These are phyloP conservation scores for Penicillium antarcticum DNA, from an alignment of 495 filamentous ascomycete species.

Conservation along the genomic window DNA sequence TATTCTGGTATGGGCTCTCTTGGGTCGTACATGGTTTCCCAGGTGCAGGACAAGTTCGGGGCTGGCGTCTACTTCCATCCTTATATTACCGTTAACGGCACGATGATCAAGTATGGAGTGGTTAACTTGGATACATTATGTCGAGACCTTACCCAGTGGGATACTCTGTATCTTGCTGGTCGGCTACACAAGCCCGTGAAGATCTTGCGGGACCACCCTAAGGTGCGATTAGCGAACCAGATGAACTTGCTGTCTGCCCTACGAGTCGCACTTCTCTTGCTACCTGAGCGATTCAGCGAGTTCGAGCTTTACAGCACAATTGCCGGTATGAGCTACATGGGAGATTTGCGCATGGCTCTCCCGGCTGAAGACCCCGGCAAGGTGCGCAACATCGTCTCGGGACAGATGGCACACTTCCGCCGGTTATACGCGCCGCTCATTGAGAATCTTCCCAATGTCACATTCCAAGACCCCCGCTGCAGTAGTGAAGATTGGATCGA, in stretches of 20 bases:
- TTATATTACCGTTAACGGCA: constrained; percentile 92
- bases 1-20: constrained; percentile 85
- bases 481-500: constrained; percentile 61
- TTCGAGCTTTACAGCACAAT: constrained; percentile 85
- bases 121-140: constrained; percentile 89
- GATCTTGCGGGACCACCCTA: constrained; percentile 89
- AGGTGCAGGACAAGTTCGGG: constrained; percentile 82
- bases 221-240: constrained; percentile 89
- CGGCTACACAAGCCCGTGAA: constrained; percentile 97
- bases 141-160: constrained; percentile 80
- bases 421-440: constrained; percentile 86
- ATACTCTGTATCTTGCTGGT: constrained; percentile 89
- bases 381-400: constrained; percentile 85
- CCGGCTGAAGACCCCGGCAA: constrained; percentile 89
- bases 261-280: constrained; percentile 80
- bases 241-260: constrained; percentile 90
- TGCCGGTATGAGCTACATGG: constrained; percentile 86
- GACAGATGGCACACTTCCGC: constrained; percentile 88
- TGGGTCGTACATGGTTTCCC: constrained; percentile 77
- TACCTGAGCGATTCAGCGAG: constrained; percentile 82
- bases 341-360: constrained; percentile 88
- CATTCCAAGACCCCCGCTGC: constrained; percentile 68
- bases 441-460: constrained; percentile 82
- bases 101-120: constrained; percentile 94
- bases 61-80: constrained; percentile 98